These are phyloP conservation scores for Sphagnum contortum DNA, from an alignment of 225 moss, liverwort and hornwort species.

Conservation along the genomic window DNA sequence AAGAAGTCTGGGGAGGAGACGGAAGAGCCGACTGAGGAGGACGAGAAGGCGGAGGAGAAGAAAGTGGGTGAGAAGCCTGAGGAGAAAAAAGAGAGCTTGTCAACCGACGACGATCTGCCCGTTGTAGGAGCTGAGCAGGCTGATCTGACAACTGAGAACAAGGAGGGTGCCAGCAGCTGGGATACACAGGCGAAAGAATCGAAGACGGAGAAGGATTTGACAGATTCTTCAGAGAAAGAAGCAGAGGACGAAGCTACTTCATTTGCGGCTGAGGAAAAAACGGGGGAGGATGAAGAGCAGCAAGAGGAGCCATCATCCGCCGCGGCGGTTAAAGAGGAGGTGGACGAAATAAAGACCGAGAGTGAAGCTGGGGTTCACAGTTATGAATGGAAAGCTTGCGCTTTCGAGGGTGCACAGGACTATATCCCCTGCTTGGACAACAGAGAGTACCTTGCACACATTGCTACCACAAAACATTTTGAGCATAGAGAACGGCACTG, in stretches of 20 bases:
- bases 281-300: too few species aligned
- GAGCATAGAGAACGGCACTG: slow-evolving; percentile 9
- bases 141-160: slow-evolving; percentile 2
- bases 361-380: not conserved
- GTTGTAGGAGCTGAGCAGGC: not conserved
- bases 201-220: not conserved
- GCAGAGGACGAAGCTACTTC: not conserved
- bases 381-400: slow-evolving; percentile 1
- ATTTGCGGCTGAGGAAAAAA: too few species aligned
- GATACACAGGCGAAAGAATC: slow-evolving; percentile 4
- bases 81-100: not conserved
- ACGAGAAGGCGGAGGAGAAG: too few species aligned
- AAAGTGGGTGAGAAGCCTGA: too few species aligned
- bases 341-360: too few species aligned
- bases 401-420: not conserved
- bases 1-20: too few species aligned
- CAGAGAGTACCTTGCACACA: not conserved
- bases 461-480: not conserved
- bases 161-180: not conserved
- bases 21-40: too few species aligned
- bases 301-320: too few species aligned
- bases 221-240: not conserved
- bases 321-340: too few species aligned
- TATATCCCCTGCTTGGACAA: slow-evolving; percentile 7
- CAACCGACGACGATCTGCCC: not conserved